Conservation (phyloP, 208 protist species). For the Leishmania aethiopica region DNA sequence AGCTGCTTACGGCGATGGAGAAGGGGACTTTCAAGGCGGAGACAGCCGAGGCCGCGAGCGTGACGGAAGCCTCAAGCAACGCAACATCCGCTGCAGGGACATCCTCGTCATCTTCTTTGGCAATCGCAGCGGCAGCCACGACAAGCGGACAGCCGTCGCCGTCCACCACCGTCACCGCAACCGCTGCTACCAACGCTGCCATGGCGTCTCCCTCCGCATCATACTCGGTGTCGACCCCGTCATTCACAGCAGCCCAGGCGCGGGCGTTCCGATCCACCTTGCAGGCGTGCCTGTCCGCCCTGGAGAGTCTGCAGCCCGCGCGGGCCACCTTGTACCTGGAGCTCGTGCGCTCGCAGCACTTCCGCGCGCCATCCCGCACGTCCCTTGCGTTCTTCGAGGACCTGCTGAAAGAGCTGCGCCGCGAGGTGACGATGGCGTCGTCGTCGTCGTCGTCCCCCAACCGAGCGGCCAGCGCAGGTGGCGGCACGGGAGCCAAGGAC, state of each 20-base stretch:
- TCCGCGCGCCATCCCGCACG: conserved; percentile 35
- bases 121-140: background rate
- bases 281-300: conserved; percentile 51
- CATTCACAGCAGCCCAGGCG: conserved; percentile 44
- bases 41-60: background rate
- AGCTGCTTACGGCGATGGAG: conserved; percentile 39
- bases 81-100: background rate
- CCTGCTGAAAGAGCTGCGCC: conserved; percentile 43
- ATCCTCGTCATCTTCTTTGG: background rate
- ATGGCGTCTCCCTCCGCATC: background rate
- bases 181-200: background rate
- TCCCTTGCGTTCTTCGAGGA: conserved; percentile 57
- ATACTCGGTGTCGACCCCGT: background rate
- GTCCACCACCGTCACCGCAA: background rate
- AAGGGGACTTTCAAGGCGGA: background rate
- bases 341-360: conserved; percentile 47
- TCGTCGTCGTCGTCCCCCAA: background rate
- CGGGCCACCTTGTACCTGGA: conserved; percentile 56
- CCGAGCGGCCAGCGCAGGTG: background rate
- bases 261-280: conserved; percentile 49
- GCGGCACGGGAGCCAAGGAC: background rate
- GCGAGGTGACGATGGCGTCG: conserved; percentile 25
- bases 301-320: conserved; percentile 60
- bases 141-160: background rate
- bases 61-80: background rate